Evolutionary conservation across 305 asterid species (phyloP), one percentile per base, ranked within the genome.

Genomic region (Coffea humblotiana): DNA sequence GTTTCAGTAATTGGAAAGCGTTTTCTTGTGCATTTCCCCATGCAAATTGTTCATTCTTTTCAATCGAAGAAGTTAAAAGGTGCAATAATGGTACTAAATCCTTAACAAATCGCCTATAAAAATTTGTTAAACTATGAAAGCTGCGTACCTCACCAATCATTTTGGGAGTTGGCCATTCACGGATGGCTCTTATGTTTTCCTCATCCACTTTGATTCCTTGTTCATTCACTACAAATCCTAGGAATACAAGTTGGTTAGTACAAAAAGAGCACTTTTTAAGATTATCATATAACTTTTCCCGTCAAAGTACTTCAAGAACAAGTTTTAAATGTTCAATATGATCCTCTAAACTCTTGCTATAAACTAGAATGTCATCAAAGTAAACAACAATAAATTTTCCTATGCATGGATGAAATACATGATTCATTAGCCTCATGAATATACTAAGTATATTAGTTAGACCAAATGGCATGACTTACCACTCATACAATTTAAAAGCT

Each of bases 391-490:
- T n/a, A 67, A 35, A 67, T 32, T 67, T 67, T 3, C 71, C 21
- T 27, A 66, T 66, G 16, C 2, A 66, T 27, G 51, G 49, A 13
- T 15, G 7, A 18, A 58, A 18, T 1, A 16, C 8, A 58, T 58
- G 64, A 19, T 58, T 58, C 25, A 21, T 58, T 15, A 58, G 19
- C 21, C 64, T 58, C 64, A 58, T 58, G 3, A 19, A 54, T 6
- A 19, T 18, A 54, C 61, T 54, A 54, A 49, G 37, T 10, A 16
- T 6, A 74, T 25, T 58, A 54, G 16, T n/a, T 21, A 18, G 25
- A 27, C 64, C 64, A 58, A 58, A 58, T 1, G 25, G 8, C 78
- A 75, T 75, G 11, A 75, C 70, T 35, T 35, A 15, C 78, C 70
- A 75, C 27, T 58, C 70, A 21, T 60, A 75, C 2, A 56, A 18